Percentiles rank a stretch among this genome's conserved stretches.
phyloP scores from a whole-genome alignment of 2,329 filamentous ascomycete species.

The Ophiostoma montium region DNA sequence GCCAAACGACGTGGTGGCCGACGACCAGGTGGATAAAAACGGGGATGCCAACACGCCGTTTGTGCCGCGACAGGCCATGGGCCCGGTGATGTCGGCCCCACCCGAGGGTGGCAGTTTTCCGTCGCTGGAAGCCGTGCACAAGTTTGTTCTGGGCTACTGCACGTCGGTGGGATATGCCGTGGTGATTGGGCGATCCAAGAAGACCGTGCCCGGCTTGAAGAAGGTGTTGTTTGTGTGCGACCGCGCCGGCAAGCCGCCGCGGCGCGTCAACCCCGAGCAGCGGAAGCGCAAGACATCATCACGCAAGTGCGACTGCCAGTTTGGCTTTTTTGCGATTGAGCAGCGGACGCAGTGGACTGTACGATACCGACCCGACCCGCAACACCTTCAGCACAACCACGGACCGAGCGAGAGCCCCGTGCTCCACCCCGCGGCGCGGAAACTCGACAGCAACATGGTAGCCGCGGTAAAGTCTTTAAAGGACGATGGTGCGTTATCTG shows the following conservation, averaged over 20 bases:
- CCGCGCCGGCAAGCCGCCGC: conserved; percentile 47
- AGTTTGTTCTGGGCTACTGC: conserved; percentile 49
- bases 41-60: conserved; percentile 21
- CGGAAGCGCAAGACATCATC: conserved; percentile 53
- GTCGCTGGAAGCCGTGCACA: conserved; percentile 50
- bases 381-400: conserved; percentile 49
- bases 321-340: conserved; percentile 57
- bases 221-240: conserved; percentile 56
- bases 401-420: conserved; percentile 52
- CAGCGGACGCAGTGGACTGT: conserved; percentile 54
- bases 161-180: conserved; percentile 54
- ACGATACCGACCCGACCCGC: conserved; percentile 44
- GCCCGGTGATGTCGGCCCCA: conserved; percentile 46
- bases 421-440: conserved; percentile 51
- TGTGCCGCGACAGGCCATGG: conserved; percentile 40
- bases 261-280: conserved; percentile 46
- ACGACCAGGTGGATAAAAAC: conserved; percentile 24
- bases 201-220: conserved; percentile 51
- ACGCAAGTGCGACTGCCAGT: conserved; percentile 54
- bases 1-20: conserved; percentile 6
- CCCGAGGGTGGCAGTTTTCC: conserved; percentile 51
- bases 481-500: conserved; percentile 41
- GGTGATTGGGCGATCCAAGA: conserved; percentile 54
- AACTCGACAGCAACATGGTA: conserved; percentile 53
- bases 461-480: conserved; percentile 52